Conservation (phyloP, 2,329 filamentous ascomycete genomes). For the Pseudogymnoascus sp. region DNA sequence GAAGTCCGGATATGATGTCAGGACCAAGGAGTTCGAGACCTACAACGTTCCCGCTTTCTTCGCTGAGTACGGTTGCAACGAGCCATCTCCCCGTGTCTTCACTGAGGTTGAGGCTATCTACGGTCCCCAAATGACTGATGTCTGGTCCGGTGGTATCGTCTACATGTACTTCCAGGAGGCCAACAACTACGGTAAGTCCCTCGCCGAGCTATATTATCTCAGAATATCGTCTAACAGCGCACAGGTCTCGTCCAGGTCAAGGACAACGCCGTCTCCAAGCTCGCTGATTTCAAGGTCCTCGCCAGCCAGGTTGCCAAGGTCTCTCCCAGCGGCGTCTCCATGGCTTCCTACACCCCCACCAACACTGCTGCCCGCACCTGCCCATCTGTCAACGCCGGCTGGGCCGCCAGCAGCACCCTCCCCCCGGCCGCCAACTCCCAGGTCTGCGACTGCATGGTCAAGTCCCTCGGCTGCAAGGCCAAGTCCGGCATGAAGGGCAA, state of each 20-base stretch:
- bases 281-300: slow-evolving; percentile 69
- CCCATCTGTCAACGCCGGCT: slow-evolving; percentile 58
- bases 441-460: slow-evolving; percentile 82
- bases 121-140: slow-evolving; percentile 69
- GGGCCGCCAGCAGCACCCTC: slow-evolving; percentile 65
- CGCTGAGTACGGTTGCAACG: slow-evolving; percentile 96
- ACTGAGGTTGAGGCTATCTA: slow-evolving; percentile 80
- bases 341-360: slow-evolving; percentile 63
- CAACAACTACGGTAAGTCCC: slow-evolving; percentile 71
- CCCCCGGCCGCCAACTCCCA: slow-evolving; percentile 74
- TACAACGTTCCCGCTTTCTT: slow-evolving; percentile 97
- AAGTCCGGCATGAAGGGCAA: slow-evolving; percentile 49
- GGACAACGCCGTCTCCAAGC: slow-evolving; percentile 55
- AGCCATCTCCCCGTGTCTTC: slow-evolving; percentile 63
- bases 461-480: slow-evolving; percentile 65
- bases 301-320: slow-evolving; percentile 63
- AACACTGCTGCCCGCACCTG: slow-evolving; percentile 65
- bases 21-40: slow-evolving; percentile 77
- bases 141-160: slow-evolving; percentile 94
- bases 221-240: slow-evolving; percentile 28
- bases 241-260: slow-evolving; percentile 60
- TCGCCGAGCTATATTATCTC: slow-evolving; percentile 11
- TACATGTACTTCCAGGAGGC: slow-evolving; percentile 96
- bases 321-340: slow-evolving; percentile 59
- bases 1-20: slow-evolving; percentile 71